Base-by-base conservation (phyloP, 352 stramenopile genomes). In the Globisporangium radiosum region DNA sequence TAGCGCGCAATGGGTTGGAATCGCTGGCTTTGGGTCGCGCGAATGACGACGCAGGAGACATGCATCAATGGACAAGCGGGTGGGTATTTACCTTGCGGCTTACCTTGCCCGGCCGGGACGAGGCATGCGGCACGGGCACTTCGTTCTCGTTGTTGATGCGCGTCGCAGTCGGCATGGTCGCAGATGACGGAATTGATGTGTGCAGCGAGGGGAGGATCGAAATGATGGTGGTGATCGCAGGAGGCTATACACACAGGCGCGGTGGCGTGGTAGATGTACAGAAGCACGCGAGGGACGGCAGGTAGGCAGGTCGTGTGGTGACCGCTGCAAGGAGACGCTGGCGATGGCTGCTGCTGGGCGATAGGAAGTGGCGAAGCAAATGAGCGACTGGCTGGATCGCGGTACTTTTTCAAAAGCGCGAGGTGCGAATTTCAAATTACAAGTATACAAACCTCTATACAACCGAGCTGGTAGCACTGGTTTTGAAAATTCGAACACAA, bases 101-200 rank as follows among this genome's bases (percentile, higher is more conserved):
- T 33, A 83, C 71, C 74, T 89, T 92, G 65, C 69, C 68, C 19
- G 68, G 68, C 37, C 74, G 79, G 45, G 71, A 71, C 43, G 61
- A 68, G 37, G 56, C 52, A 11, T 63, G 50, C 6, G 79, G 81
- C 60, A 33, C 25, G 25, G 25, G 25, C 25, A 69, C 47, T 42
- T 89, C 79, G 59, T 92, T 92, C 66, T 92, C 81, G 55, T 92
- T 90, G 70, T 90, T 92, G 50, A 73, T 60, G 43, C 48, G 52
- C 53, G 54, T 48, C 3, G 65, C 47, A 64, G 64, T 68, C 55
- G 69, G 50, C 71, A 79, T 79, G 52, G 52, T 65, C 25, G 25
- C 25, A 33, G 25, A 33, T 33, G 25, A 33, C 25, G 25, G 25
- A 33, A 33, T 3, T 33, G 25, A 33, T 33, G 25, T 33, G 25